These are phyloP conservation scores for Cyathus striatus DNA, from an alignment of 768 basidiomycete genomes.

Conservation along the genomic window DNA sequence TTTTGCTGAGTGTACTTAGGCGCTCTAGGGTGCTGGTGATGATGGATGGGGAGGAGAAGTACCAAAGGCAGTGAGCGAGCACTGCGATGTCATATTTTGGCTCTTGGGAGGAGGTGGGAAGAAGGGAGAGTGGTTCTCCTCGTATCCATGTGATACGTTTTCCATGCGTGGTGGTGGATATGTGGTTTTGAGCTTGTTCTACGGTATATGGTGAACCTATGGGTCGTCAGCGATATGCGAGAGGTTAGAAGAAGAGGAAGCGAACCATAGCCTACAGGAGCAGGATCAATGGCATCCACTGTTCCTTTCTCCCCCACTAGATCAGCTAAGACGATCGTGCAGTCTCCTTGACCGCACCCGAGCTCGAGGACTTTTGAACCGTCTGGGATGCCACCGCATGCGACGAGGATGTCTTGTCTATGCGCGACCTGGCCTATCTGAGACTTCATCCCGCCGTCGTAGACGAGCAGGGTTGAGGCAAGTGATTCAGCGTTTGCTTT, in stretches of 20 bases:
- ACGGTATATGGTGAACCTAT: constrained; percentile 30
- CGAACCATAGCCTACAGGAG: not conserved
- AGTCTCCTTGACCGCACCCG: constrained; percentile 37
- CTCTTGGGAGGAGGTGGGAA: constrained; percentile 10
- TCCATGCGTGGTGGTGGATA: constrained; percentile 22
- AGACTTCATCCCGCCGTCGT: not conserved
- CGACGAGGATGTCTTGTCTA: not conserved
- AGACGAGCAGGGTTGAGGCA: not conserved
- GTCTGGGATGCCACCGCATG: not conserved
- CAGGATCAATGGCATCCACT: not conserved
- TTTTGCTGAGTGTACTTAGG: constrained; percentile 7
- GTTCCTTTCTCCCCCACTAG: constrained; percentile 17
- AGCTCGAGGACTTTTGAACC: constrained; percentile 24
- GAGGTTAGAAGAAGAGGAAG: not conserved
- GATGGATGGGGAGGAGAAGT: constrained; percentile 28
- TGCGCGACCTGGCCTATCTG: not conserved
- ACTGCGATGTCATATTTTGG: constrained; percentile 27
- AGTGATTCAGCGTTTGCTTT: not conserved
- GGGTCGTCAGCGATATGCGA: not conserved
- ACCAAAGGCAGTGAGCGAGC: constrained; percentile 32
- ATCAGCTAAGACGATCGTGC: constrained; percentile 27
- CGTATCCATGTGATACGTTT: constrained; percentile 21
- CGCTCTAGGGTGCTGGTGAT: constrained; percentile 21
- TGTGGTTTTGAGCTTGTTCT: constrained; percentile 27
- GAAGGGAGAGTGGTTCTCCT: not conserved